These are phyloP conservation scores for Solanum sejunctum DNA, from an alignment of 257 asterid species.

Conservation along the genomic window DNA sequence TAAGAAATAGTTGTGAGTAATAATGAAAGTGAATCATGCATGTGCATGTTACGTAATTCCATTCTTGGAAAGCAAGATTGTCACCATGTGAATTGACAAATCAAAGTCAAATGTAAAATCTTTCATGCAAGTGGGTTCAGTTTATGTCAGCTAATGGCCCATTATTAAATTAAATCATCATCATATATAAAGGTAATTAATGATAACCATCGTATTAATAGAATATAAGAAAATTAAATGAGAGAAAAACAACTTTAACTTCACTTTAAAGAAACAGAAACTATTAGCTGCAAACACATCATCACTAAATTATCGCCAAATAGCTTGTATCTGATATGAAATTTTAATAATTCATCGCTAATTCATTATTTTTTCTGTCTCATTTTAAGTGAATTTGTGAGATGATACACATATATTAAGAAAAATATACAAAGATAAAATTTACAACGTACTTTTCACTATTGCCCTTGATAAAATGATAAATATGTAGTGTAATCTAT, in stretches of 20 bases:
- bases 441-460: no score
- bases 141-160: neutral
- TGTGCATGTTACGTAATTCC: neutral
- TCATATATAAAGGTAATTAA: neutral
- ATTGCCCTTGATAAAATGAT: no score
- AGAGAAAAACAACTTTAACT: neutral
- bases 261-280: neutral
- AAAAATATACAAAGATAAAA: no score
- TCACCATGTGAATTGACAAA: neutral
- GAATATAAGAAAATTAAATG: neutral
- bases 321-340: no score
- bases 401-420: no score
- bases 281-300: neutral
- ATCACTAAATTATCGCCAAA: neutral
- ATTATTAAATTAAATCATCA: neutral
- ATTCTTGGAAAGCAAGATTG: neutral
- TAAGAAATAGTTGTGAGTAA: neutral
- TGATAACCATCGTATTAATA: neutral
- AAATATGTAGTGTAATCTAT: no score
- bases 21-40: constrained; percentile 3
- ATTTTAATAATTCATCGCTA: neutral
- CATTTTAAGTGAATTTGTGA: no score
- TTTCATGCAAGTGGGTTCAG: neutral
- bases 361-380: no score
- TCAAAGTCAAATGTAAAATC: neutral